Evolutionary conservation across 768 basidiomycete genomes (phyloP).

Genomic region (Amanita fuliginea): DNA sequence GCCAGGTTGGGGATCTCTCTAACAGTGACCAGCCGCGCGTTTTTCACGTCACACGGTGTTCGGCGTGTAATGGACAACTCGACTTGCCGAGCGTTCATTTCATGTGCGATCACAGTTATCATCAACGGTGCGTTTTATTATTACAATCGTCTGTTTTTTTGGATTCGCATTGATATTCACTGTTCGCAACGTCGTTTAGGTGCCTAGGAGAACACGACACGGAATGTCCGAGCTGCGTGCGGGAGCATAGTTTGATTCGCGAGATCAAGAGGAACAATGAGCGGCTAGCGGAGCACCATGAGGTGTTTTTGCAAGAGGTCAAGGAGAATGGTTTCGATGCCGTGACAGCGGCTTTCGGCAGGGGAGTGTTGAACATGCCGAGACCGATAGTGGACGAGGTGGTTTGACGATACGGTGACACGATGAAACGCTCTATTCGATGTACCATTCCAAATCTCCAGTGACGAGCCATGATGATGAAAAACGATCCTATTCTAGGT

Average conservation of each 20-base stretch:
- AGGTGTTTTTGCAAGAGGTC: constrained; percentile 69
- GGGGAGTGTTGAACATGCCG: constrained; percentile 45
- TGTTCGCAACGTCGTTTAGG: constrained; percentile 30
- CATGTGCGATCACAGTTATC: constrained; percentile 97
- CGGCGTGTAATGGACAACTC: constrained; percentile 79
- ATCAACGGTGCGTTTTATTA: constrained; percentile 57
- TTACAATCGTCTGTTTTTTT: too few species aligned
- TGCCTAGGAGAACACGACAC: constrained; percentile 85
- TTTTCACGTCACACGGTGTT: constrained; percentile 92
- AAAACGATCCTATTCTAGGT: too few species aligned
- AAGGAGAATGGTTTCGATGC: constrained; percentile 63
- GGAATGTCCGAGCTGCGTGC: constrained; percentile 83
- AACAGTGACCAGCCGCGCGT: constrained; percentile 73
- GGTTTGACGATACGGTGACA: background rate
- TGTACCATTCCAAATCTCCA: too few species aligned
- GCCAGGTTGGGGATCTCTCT: constrained; percentile 72
- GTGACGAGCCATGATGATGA: too few species aligned
- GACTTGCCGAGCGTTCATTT: constrained; percentile 93
- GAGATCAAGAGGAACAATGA: constrained; percentile 87
- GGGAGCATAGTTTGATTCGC: constrained; percentile 78
- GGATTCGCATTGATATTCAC: background rate
- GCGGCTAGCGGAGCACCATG: constrained; percentile 71
- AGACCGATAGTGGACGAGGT: constrained; percentile 21
- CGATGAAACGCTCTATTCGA: too few species aligned
- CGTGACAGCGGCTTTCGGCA: constrained; percentile 58